These are phyloP conservation scores for Penstemon newberryi DNA, from an alignment of 257 asterid species.

Conservation along the genomic window DNA sequence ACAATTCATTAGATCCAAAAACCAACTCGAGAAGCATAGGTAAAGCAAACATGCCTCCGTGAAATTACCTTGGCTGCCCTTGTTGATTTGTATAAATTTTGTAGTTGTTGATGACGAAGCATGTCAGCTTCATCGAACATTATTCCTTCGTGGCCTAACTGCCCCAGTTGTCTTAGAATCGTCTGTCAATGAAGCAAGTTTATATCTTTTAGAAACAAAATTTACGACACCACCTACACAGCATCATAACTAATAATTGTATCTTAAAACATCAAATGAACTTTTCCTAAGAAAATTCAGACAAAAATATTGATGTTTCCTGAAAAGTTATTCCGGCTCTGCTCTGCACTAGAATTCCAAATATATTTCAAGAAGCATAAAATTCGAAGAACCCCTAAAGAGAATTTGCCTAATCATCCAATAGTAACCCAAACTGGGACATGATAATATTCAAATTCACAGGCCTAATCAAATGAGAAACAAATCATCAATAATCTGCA, in stretches of 20 bases:
- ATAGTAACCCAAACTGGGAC: background rate
- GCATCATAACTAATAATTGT: background rate
- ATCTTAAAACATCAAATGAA: background rate
- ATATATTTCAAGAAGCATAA: background rate
- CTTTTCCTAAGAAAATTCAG: background rate
- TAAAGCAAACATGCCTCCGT: conserved; percentile 25
- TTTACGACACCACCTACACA: background rate
- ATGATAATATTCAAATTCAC: background rate
- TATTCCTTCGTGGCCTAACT: conserved; percentile 76
- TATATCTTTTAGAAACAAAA: conserved; percentile 10
- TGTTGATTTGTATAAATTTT: conserved; percentile 80
- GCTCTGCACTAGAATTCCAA: background rate
- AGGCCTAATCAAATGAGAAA: background rate
- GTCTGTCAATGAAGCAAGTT: conserved; percentile 48
- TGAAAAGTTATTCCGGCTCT: background rate
- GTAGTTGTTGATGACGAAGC: conserved; percentile 70
- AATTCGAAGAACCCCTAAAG: background rate
- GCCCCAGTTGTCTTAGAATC: conserved; percentile 85
- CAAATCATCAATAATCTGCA: background rate
- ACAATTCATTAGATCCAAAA: conserved; percentile 46
- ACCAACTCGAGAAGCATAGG: conserved; percentile 21
- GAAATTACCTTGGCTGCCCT: conserved; percentile 81
- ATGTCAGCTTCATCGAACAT: conserved; percentile 73
- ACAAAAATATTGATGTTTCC: background rate
- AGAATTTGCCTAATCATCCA: background rate